Conservation (phyloP, 2,329 filamentous ascomycete genomes). For the Beauveria varroae region DNA sequence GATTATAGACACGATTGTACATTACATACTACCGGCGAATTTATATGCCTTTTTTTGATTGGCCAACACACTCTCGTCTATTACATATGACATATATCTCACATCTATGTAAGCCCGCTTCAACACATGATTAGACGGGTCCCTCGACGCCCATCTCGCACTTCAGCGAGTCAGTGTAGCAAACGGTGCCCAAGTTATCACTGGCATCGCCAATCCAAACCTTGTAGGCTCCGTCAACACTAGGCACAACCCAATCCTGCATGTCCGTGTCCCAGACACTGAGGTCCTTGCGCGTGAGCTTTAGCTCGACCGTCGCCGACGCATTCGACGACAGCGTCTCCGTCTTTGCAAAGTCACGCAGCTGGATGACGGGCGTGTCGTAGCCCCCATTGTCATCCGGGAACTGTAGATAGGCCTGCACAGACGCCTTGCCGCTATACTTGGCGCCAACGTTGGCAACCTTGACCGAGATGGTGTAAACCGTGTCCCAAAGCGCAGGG, state of each 20-base stretch:
- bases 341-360: slow-evolving; percentile 68
- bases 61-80: background rate
- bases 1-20: background rate
- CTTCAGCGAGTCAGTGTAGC: slow-evolving; percentile 21
- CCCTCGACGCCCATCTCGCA: slow-evolving; percentile 19
- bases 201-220: slow-evolving; percentile 33
- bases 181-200: slow-evolving; percentile 25
- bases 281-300: slow-evolving; percentile 58
- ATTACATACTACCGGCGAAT: slow-evolving; percentile 2
- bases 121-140: background rate
- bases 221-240: slow-evolving; percentile 27
- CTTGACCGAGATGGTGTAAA: slow-evolving; percentile 34
- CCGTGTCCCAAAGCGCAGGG: slow-evolving; percentile 51
- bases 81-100: background rate
- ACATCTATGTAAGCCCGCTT: background rate
- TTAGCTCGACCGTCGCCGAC: slow-evolving; percentile 45
- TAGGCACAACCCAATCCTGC: slow-evolving; percentile 60
- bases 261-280: slow-evolving; percentile 62
- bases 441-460: slow-evolving; percentile 46
- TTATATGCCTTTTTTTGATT: background rate
- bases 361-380: slow-evolving; percentile 60
- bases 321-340: slow-evolving; percentile 44
- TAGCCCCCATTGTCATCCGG: slow-evolving; percentile 25
- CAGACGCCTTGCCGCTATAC: slow-evolving; percentile 36
- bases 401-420: slow-evolving; percentile 39